These are phyloP conservation scores for Prunus mira DNA, from an alignment of 306 rosid genomes.

Conservation along the genomic window DNA sequence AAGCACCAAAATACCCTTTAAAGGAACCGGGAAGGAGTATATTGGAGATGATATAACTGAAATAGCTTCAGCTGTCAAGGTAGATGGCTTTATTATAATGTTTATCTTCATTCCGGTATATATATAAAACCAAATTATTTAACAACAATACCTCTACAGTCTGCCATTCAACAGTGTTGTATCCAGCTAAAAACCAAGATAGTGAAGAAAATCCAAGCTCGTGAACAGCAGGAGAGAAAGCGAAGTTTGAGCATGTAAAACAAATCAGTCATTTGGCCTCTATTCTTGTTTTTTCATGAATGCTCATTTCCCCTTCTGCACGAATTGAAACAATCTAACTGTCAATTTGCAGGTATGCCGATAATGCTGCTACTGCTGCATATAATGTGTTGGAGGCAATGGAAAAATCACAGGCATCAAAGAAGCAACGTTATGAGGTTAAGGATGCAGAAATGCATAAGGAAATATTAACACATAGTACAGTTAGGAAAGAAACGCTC, in stretches of 20 bases:
- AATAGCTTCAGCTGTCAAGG: slow-evolving; percentile 96
- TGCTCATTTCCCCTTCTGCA: slow-evolving; percentile 11
- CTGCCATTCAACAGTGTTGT: slow-evolving; percentile 94
- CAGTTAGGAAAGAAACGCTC: slow-evolving; percentile 55
- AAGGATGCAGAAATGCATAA: slow-evolving; percentile 56
- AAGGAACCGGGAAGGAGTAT: slow-evolving; percentile 98
- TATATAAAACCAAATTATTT: slow-evolving; percentile 15
- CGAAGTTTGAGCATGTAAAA: slow-evolving; percentile 78
- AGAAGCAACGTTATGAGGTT: slow-evolving; percentile 54
- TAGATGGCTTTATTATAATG: slow-evolving; percentile 25
- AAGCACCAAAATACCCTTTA: slow-evolving; percentile 96
- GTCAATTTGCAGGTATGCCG: slow-evolving; percentile 65
- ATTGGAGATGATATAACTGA: slow-evolving; percentile 96
- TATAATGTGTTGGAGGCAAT: slow-evolving; percentile 62
- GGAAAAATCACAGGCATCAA: slow-evolving; percentile 50
- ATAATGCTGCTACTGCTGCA: slow-evolving; percentile 67
- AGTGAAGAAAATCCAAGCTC: slow-evolving; percentile 90
- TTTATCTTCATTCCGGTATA: slow-evolving; percentile 4
- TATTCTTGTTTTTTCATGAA: slow-evolving; percentile 11
- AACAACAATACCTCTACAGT: slow-evolving; percentile 46
- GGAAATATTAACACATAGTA: slow-evolving; percentile 50
- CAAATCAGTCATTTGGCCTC: slow-evolving; percentile 12
- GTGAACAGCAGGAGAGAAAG: slow-evolving; percentile 97
- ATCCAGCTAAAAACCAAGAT: slow-evolving; percentile 88
- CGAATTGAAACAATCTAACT: slow-evolving; percentile 19